Percentiles rank a stretch among this genome's conserved stretches.
Conservation (phyloP, 169 alveolate genomes). For the Babesia bigemina region DNA sequence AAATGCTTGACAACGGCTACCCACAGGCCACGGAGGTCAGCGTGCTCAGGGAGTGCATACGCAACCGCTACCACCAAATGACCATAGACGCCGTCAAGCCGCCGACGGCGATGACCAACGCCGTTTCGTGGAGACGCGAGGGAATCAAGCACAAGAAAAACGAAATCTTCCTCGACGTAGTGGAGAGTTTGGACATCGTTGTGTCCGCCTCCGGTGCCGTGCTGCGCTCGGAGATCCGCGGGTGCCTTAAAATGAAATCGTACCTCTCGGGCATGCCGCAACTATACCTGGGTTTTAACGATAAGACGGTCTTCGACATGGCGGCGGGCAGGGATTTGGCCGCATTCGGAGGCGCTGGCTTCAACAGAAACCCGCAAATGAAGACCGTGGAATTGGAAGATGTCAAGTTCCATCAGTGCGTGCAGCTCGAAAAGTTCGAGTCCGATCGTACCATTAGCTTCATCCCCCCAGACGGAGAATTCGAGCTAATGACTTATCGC, state of each 20-base stretch:
- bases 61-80: slow-evolving; percentile 86
- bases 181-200: slow-evolving; percentile 94
- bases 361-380: slow-evolving; percentile 31
- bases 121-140: slow-evolving; percentile 93
- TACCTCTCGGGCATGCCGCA: slow-evolving; percentile 99
- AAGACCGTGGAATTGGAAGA: slow-evolving; percentile 96
- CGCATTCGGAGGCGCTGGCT: slow-evolving; percentile 6
- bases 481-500: slow-evolving; percentile 97
- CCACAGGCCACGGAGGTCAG: slow-evolving; percentile 94
- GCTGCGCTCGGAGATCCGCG: slow-evolving; percentile 95
- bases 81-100: slow-evolving; percentile 82
- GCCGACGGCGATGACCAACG: slow-evolving; percentile 93
- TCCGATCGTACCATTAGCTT: slow-evolving; percentile 96
- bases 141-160: slow-evolving; percentile 98
- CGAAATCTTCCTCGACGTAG: slow-evolving; percentile 98
- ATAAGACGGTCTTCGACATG: slow-evolving; percentile 85
- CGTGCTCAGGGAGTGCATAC: slow-evolving; percentile 75
- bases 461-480: slow-evolving; percentile 99
- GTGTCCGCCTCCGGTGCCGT: slow-evolving; percentile 88
- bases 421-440: slow-evolving; percentile 81
- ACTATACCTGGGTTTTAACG: slow-evolving; percentile 96
- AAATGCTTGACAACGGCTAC: slow-evolving; percentile 98
- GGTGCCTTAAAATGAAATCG: slow-evolving; percentile 94
- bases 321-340: slow-evolving; percentile 47
- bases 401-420: slow-evolving; percentile 98